Evolutionary conservation across 2,329 filamentous ascomycete species (phyloP).

Genomic region (Eurotiales sp.): DNA sequence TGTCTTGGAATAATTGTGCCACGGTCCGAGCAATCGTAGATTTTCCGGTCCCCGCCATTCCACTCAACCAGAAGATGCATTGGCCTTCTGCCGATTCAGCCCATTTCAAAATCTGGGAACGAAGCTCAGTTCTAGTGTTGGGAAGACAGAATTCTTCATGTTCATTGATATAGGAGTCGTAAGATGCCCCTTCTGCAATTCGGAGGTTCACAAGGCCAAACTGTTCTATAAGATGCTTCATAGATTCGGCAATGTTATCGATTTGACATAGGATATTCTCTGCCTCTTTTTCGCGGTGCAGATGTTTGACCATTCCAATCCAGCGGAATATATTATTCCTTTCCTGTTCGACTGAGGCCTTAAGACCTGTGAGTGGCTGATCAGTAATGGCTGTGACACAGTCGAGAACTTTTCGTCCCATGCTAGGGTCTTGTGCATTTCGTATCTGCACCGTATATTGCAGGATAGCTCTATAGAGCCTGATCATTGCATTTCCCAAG

Average conservation of each 20-base stretch:
- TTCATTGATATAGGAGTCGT: too few relatives aligned
- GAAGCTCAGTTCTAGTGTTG: too few relatives aligned
- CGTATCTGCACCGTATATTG: conserved; percentile 13
- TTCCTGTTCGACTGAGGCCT: conserved; percentile 15
- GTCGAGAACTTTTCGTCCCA: conserved; percentile 11
- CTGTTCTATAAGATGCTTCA: too few relatives aligned
- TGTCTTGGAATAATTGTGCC: too few relatives aligned
- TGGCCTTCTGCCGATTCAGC: too few relatives aligned
- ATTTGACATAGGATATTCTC: conserved; percentile 14
- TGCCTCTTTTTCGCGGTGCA: conserved; percentile 11
- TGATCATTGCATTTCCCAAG: conserved; percentile 8
- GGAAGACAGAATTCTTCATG: too few relatives aligned
- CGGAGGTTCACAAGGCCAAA: too few relatives aligned
- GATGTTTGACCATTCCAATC: conserved; percentile 12
- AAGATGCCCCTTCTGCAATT: too few relatives aligned
- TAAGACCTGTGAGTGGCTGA: conserved; percentile 14
- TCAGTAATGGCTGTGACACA: conserved; percentile 15
- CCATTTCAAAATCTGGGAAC: too few relatives aligned
- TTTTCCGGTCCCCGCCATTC: too few relatives aligned
- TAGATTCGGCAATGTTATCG: neutral
- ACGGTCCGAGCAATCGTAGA: too few relatives aligned
- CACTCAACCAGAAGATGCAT: too few relatives aligned
- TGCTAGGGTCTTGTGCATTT: neutral
- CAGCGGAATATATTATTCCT: conserved; percentile 11
- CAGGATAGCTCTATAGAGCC: conserved; percentile 17